phyloP scores from a whole-genome alignment of 129 eudicot genomes.

The Logfia minima region DNA sequence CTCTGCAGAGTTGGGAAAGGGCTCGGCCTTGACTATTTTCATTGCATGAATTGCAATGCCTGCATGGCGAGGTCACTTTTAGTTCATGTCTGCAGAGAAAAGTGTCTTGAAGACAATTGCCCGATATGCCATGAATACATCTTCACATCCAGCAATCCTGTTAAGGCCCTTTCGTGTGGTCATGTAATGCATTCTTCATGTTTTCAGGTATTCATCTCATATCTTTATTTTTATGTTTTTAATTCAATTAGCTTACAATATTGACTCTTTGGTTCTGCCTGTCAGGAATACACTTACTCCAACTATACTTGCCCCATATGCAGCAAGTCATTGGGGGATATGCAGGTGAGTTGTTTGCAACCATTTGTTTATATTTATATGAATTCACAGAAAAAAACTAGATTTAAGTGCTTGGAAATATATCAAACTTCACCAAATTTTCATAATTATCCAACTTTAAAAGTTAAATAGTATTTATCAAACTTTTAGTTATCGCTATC shows the following conservation, averaged over 20 bases:
- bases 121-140: constrained; percentile 92
- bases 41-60: constrained; percentile 96
- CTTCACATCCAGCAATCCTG: constrained; percentile 78
- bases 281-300: constrained; percentile 76
- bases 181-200: constrained; percentile 95
- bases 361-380: not conserved
- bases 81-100: constrained; percentile 81
- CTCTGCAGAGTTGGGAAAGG: constrained; percentile 96
- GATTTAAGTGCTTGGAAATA: not conserved
- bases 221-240: not conserved
- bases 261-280: constrained; percentile 24
- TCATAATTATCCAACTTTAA: too few species aligned
- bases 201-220: constrained; percentile 60
- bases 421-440: not conserved
- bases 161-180: constrained; percentile 89
- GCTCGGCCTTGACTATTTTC: constrained; percentile 82
- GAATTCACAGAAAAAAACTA: not conserved
- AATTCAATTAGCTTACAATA: not conserved
- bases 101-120: constrained; percentile 85
- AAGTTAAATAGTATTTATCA: too few species aligned
- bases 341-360: constrained; percentile 58
- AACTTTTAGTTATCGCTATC: too few species aligned
- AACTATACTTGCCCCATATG: constrained; percentile 88
- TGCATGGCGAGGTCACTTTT: constrained; percentile 75
- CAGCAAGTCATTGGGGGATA: constrained; percentile 94